Percentiles rank a stretch among this genome's conserved stretches.
phyloP scores from a whole-genome alignment of 1,284 basidiomycete species.

The Mycena citricolor region DNA sequence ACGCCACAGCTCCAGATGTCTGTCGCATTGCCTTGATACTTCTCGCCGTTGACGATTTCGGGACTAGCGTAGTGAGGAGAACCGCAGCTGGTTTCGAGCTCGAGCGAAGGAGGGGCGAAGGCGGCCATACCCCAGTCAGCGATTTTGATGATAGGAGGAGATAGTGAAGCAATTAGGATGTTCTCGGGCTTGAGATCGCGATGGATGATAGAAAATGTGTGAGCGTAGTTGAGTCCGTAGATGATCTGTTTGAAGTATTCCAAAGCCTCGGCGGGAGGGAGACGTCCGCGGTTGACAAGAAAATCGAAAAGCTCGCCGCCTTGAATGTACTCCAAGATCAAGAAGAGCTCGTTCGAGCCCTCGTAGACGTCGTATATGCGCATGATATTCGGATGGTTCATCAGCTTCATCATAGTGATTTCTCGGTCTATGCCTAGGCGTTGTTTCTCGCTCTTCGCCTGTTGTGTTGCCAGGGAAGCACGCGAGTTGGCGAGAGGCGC shows the following conservation, averaged over 20 bases:
- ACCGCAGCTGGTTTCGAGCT: conserved; percentile 96
- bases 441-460: conserved; percentile 83
- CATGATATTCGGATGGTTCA: conserved; percentile 97
- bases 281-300: conserved; percentile 85
- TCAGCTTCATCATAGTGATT: conserved; percentile 99
- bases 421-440: conserved; percentile 93
- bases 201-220: conserved; percentile 98
- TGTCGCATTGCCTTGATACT: conserved; percentile 91
- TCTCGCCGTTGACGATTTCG: conserved; percentile 94
- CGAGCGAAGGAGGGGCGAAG: conserved; percentile 74
- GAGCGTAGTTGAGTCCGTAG: conserved; percentile 95
- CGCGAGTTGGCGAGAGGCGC: conserved; percentile 80
- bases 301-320: conserved; percentile 99
- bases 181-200: conserved; percentile 99
- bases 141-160: conserved; percentile 90
- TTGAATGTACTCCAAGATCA: conserved; percentile 96
- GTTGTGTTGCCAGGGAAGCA: conserved; percentile 69
- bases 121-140: conserved; percentile 99
- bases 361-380: conserved; percentile 98
- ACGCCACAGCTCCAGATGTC: conserved; percentile 97
- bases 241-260: conserved; percentile 98
- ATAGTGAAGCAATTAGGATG: conserved; percentile 82
- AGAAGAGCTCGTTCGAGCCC: conserved; percentile 87
- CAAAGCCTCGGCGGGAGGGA: conserved; percentile 83
- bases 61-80: conserved; percentile 98